phyloP scores from a whole-genome alignment of 2,329 filamentous ascomycete species.

The Fusarium piperis region DNA sequence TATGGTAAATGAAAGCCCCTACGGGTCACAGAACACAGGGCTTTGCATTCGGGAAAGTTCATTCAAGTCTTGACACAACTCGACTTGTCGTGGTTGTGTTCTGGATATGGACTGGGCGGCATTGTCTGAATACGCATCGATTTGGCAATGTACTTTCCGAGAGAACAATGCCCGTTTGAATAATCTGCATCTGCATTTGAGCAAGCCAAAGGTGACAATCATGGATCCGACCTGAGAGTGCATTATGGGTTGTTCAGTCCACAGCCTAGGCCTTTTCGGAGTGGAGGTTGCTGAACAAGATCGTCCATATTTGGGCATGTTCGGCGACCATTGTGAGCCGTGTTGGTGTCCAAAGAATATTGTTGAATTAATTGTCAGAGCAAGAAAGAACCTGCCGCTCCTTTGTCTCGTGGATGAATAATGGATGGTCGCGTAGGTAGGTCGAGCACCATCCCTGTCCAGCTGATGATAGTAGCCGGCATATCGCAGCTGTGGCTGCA shows the following conservation, averaged over 20 bases:
- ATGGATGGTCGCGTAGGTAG: not conserved
- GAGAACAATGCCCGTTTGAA: not conserved
- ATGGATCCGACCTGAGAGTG: not conserved
- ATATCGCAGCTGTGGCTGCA: conserved; percentile 20
- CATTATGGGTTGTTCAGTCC: not conserved
- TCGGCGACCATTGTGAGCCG: not conserved
- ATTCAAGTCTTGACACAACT: not conserved
- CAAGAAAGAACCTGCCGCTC: not conserved
- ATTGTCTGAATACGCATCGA: not conserved
- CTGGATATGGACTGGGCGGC: not conserved
- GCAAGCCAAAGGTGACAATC: not conserved
- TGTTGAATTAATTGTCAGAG: not conserved
- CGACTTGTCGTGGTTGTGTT: not conserved
- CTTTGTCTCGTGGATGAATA: not conserved
- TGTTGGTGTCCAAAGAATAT: too few relatives aligned
- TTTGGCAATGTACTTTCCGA: not conserved
- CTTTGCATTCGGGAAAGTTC: not conserved
- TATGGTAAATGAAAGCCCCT: not conserved
- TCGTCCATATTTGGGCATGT: not conserved
- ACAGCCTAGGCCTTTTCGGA: not conserved
- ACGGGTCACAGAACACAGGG: not conserved
- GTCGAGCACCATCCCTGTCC: not conserved
- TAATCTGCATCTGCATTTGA: not conserved
- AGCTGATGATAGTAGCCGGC: not conserved
- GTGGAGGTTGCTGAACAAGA: not conserved